phyloP scores from a whole-genome alignment of 176 grass and related monocot genomes.

The Phoenix dactylifera region DNA sequence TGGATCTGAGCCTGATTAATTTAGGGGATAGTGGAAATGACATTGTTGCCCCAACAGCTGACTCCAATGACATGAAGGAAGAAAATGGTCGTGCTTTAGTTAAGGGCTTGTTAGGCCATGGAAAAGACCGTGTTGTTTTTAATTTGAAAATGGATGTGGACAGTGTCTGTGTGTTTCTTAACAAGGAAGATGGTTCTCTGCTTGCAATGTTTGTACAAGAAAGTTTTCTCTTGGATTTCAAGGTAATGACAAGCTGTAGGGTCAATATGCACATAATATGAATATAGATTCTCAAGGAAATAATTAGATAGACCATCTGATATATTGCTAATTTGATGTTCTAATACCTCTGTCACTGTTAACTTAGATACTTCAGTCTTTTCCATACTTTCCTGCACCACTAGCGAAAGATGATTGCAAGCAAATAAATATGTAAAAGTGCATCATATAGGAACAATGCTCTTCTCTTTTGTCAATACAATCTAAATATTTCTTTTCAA shows the following conservation, averaged over 20 bases:
- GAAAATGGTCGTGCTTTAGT: constrained; percentile 43
- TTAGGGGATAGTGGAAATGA: constrained; percentile 38
- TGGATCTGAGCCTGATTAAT: constrained; percentile 65
- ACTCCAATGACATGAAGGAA: constrained; percentile 42
- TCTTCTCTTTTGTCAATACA: no score
- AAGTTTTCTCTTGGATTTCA: constrained; percentile 87
- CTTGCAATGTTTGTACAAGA: constrained; percentile 98
- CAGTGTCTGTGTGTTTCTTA: constrained; percentile 90
- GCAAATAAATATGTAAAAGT: no score
- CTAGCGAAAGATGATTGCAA: no score
- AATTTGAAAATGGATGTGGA: constrained; percentile 97
- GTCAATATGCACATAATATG: no score
- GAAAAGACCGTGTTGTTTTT: constrained; percentile 78
- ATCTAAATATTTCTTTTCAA: no score
- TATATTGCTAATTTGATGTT: no score
- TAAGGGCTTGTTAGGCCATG: constrained; percentile 90
- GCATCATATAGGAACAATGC: no score
- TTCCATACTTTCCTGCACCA: no score
- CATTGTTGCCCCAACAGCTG: constrained; percentile 14
- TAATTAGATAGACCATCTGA: no score
- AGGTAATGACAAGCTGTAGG: constrained; percentile 43
- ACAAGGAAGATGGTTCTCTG: constrained; percentile 88
- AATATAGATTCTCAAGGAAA: no score
- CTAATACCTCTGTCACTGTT: no score
- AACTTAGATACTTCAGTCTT: no score